A percentile compares a stretch with the other conserved stretches of the same genome.
These are phyloP conservation scores for Brachypodium distachyon DNA, from an alignment of 202 grass and related monocot species.

Conservation along the genomic window DNA sequence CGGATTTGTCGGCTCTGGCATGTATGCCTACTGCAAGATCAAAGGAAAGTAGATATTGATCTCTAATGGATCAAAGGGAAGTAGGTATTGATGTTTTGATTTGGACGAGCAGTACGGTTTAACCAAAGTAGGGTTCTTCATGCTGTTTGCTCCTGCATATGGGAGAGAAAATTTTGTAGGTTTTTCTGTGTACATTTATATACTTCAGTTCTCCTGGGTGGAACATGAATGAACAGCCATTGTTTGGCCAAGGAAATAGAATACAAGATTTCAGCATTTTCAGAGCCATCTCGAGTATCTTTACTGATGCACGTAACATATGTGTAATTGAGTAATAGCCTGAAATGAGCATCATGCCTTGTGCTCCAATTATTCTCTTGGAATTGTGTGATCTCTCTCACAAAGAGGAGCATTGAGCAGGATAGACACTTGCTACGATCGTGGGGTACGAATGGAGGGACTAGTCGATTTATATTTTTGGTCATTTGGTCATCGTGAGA, in stretches of 20 bases:
- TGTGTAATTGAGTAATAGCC: no score
- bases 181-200: conserved; percentile 23
- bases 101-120: conserved; percentile 17
- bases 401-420: no score
- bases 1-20: conserved; percentile 69
- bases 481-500: no score
- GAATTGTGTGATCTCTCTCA: no score
- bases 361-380: no score
- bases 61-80: background rate
- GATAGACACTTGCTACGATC: no score
- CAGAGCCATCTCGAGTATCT: background rate
- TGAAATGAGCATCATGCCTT: no score
- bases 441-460: no score
- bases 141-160: conserved; percentile 28
- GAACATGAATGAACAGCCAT: conserved; percentile 12
- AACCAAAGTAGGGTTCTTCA: conserved; percentile 18
- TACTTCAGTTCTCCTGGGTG: conserved; percentile 4
- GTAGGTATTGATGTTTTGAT: conserved; percentile 22
- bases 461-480: no score
- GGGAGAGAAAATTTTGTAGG: conserved; percentile 68
- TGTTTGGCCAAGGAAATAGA: conserved; percentile 31
- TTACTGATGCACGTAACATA: background rate
- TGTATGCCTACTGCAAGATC: conserved; percentile 91
- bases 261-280: conserved; percentile 22
- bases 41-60: conserved; percentile 56